A percentile compares a stretch with the other conserved stretches of the same genome.
phyloP scores from a whole-genome alignment of 2,329 filamentous ascomycete genomes.

The Fusarium temperatum region DNA sequence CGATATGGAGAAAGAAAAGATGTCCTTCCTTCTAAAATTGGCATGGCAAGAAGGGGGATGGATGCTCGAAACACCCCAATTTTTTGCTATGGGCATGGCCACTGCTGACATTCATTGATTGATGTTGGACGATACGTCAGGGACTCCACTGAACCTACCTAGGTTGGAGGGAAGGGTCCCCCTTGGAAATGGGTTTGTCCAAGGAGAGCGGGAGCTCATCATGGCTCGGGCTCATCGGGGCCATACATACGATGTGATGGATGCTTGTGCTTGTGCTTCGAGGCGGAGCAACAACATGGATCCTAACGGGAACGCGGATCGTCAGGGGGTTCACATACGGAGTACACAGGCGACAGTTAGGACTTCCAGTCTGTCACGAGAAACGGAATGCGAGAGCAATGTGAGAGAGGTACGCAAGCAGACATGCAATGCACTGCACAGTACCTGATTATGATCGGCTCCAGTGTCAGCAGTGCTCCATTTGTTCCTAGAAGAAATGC shows the following conservation, averaged over 20 bases:
- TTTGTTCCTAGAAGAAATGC: conserved; percentile 9
- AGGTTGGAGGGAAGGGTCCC: conserved; percentile 1
- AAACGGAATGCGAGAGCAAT: background rate
- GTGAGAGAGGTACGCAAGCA: background rate
- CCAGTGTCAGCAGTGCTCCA: background rate
- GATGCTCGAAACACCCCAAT: conserved; percentile 9
- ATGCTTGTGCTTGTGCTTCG: background rate
- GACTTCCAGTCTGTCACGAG: background rate
- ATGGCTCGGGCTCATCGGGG: background rate
- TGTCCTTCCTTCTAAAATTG: conserved; percentile 6
- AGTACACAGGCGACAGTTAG: background rate
- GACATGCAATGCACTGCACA: conserved; percentile 1
- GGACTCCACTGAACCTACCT: conserved; percentile 14
- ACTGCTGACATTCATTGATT: background rate
- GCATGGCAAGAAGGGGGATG: conserved; percentile 4
- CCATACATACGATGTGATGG: background rate
- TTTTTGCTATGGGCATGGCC: conserved; percentile 17
- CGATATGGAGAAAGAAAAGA: background rate
- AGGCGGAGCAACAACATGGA: conserved; percentile 9
- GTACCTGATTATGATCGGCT: conserved; percentile 27
- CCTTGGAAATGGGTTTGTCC: conserved; percentile 27
- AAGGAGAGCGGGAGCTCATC: conserved; percentile 11
- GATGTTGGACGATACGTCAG: conserved; percentile 22
- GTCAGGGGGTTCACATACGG: background rate
- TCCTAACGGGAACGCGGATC: conserved; percentile 1